phyloP scores from a whole-genome alignment of 192 early-diverging fungal species.

The Geranomyces michiganensis region DNA sequence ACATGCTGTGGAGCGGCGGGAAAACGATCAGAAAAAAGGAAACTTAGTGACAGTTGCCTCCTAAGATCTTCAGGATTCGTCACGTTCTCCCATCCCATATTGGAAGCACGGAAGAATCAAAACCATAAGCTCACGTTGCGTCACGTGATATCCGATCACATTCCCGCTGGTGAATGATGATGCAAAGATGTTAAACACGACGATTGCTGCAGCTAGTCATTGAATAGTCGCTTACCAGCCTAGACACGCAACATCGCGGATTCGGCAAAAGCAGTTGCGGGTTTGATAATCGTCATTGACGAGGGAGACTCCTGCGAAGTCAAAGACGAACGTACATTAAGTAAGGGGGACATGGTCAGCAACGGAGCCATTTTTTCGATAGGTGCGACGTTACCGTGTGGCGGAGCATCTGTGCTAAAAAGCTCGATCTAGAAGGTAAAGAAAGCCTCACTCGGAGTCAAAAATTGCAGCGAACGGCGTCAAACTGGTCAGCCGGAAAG shows the following conservation, averaged over 20 bases:
- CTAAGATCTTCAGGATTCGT: background rate
- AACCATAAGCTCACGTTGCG: conserved; percentile 48
- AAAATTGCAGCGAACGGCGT: background rate
- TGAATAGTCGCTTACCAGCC: conserved; percentile 57
- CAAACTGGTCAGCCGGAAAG: background rate
- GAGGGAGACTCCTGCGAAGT: conserved; percentile 59
- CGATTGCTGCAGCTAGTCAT: background rate
- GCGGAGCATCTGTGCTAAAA: conserved; percentile 72
- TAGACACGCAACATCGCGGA: conserved; percentile 78
- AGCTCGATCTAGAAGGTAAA: conserved; percentile 61
- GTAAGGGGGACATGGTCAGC: background rate
- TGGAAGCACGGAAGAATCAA: background rate
- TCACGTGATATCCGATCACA: conserved; percentile 78
- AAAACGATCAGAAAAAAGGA: background rate
- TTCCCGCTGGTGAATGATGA: conserved; percentile 48
- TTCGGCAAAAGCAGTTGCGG: conserved; percentile 73
- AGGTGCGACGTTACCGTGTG: conserved; percentile 53
- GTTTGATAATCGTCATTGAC: conserved; percentile 81
- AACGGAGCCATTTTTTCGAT: background rate
- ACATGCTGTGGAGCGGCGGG: conserved; percentile 52
- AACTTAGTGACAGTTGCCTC: background rate
- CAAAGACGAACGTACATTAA: background rate
- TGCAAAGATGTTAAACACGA: background rate
- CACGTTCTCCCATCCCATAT: background rate
- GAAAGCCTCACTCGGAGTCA: background rate